phyloP scores from a whole-genome alignment of 306 rosid genomes.

The Casuarina cunninghamiana region DNA sequence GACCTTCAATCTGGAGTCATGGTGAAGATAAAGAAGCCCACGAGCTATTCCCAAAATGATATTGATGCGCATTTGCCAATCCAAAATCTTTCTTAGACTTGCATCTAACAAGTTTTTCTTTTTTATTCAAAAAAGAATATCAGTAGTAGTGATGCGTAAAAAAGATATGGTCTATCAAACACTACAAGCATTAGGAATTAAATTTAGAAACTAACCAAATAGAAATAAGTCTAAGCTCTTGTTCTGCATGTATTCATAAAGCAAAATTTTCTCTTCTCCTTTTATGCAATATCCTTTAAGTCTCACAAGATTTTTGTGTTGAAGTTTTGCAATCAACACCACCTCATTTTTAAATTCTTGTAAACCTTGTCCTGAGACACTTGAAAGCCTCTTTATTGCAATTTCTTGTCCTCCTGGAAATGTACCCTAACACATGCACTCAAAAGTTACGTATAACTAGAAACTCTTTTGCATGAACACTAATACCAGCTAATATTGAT shows the following conservation, averaged over 20 bases:
- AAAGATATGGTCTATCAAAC: background rate
- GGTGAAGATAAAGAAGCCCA: too few relatives aligned
- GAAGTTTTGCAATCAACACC: slow-evolving; percentile 47
- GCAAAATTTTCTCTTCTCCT: slow-evolving; percentile 43
- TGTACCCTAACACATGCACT: slow-evolving; percentile 31
- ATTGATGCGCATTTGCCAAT: slow-evolving; percentile 15
- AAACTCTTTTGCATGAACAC: background rate
- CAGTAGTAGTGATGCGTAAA: background rate
- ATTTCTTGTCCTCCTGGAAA: slow-evolving; percentile 32
- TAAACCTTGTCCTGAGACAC: slow-evolving; percentile 43
- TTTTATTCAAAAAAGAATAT: slow-evolving; percentile 6
- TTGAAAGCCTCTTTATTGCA: slow-evolving; percentile 53
- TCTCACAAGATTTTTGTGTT: slow-evolving; percentile 48
- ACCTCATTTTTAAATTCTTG: slow-evolving; percentile 49
- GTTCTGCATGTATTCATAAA: slow-evolving; percentile 51
- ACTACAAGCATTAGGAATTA: background rate
- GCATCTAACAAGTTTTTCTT: background rate
- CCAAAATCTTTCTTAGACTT: background rate
- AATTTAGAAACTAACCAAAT: slow-evolving; percentile 35
- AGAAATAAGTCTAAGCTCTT: slow-evolving; percentile 48
- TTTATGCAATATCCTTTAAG: slow-evolving; percentile 43
- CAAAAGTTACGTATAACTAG: background rate
- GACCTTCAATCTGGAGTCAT: too few relatives aligned
- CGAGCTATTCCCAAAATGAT: slow-evolving; percentile 61
- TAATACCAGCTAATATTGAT: background rate